Base-by-base conservation (phyloP, 2,329 filamentous ascomycete genomes). In the Aureobasidium sp. region DNA sequence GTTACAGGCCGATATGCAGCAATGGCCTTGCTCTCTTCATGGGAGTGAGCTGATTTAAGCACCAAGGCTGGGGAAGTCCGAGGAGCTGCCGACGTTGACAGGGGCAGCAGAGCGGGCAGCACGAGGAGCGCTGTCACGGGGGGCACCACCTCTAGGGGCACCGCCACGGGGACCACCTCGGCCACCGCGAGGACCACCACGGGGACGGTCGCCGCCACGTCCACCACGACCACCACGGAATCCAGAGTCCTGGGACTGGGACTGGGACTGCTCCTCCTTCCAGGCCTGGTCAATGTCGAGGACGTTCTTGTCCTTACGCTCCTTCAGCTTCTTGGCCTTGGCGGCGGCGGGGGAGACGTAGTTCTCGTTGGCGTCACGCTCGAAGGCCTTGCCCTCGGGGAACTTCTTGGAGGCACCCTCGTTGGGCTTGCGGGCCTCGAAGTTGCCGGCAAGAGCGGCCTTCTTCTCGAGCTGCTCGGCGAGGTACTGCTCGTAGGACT, bases 331-430 rank as follows among this genome's bases (percentile, higher is more conserved):
- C 74, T 79, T 79, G 75, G 85, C 77, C 87, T 97, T 97, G 79
- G 87, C 88, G 66, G 80, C 82, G 68, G 82, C 76, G 69, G 82
- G 82, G 71, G 88, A 78, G 73, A 96, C 88, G 84, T 90, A 97
- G 67, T 75, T 73, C 70, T 88, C 85, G 70, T 84, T 82, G 52
- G 81, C 74, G 63, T 74, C 74, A 67, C 79, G 81, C 70, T 75
- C 71, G 70, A 85, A 70, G 66, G 81, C 78, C 82, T 92, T 95
- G 75, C 91, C 91, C 71, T 83, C 82, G 71, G 89, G 89, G 90
- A 92, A 96, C 84, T 97, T 94, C 85, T 94, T 93, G 82, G 91
- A 90, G 81, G 81, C 84, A 72, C 92, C 92, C 82, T 97, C 92
- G 82, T 97, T 97, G 77, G 93, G 81, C 81, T 91, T 86, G 80